Percentiles rank a stretch among this genome's conserved stretches.
These are phyloP conservation scores for Nannizziopsis barbatae DNA, from an alignment of 2,329 filamentous ascomycete species.

Conservation along the genomic window DNA sequence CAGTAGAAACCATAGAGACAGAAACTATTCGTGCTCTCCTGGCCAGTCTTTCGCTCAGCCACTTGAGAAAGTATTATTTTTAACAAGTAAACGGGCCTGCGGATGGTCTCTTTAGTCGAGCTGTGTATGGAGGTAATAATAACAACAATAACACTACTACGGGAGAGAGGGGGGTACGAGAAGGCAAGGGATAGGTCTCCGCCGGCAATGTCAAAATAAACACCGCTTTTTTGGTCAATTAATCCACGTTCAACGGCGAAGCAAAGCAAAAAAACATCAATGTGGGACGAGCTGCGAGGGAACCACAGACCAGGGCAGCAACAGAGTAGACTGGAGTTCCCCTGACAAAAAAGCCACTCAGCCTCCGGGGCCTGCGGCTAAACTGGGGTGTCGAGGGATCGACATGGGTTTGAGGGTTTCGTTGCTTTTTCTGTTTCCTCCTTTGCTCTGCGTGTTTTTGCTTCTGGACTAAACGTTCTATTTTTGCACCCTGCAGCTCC, in stretches of 20 bases:
- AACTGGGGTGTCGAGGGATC: background rate
- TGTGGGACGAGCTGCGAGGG: background rate
- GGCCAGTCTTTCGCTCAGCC: background rate
- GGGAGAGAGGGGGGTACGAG: too few species aligned
- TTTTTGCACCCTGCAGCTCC: constrained; percentile 7
- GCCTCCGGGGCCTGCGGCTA: constrained; percentile 9
- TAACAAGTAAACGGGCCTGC: too few species aligned
- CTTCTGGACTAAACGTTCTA: background rate
- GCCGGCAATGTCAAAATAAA: background rate
- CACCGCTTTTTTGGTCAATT: background rate
- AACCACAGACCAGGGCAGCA: background rate
- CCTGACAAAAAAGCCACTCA: constrained; percentile 6
- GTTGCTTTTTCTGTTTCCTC: background rate
- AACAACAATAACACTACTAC: too few species aligned
- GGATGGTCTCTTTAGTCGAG: too few species aligned
- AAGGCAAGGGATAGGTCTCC: background rate
- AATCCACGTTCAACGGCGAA: too few species aligned
- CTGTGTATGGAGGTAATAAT: too few species aligned
- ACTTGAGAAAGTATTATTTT: background rate
- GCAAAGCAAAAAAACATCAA: too few species aligned
- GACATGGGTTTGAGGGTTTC: background rate
- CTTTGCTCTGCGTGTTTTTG: background rate
- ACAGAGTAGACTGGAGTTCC: too few species aligned
- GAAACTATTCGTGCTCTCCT: background rate
- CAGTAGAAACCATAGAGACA: too few species aligned